A percentile compares a stretch with the other conserved stretches of the same genome.
phyloP scores from a whole-genome alignment of 2,329 filamentous ascomycete genomes.

The Arthrobotrys pseudoclavata region DNA sequence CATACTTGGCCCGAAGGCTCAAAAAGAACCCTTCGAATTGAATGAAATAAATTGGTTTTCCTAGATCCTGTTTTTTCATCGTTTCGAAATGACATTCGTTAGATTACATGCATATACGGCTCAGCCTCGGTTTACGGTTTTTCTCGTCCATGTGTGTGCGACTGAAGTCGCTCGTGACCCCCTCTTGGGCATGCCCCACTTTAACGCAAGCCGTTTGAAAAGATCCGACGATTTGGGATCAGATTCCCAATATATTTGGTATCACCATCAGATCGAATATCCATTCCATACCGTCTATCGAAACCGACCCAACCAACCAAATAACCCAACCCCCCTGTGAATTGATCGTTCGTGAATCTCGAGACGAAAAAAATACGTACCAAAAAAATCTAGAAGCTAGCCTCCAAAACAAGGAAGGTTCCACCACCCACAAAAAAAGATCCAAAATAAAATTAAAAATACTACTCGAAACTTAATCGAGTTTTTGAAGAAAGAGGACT shows the following conservation, averaged over 20 bases:
- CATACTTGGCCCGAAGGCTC: constrained; percentile 29
- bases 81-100: neutral
- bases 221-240: neutral
- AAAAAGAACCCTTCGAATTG: too few relatives aligned
- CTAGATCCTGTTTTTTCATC: constrained; percentile 15
- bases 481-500: neutral
- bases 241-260: neutral
- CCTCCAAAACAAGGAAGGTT: constrained; percentile 1
- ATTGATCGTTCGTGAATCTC: too few relatives aligned
- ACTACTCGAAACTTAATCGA: neutral
- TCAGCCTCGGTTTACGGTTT: constrained; percentile 5
- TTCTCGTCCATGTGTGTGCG: neutral
- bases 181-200: neutral
- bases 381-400: neutral
- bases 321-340: neutral
- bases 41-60: neutral
- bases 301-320: neutral
- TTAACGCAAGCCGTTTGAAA: too few relatives aligned
- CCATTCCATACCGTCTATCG: neutral
- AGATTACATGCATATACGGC: constrained; percentile 27
- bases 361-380: neutral
- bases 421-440: neutral
- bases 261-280: neutral
- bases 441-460: constrained; percentile 1
- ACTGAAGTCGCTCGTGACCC: constrained; percentile 29